A percentile compares a stretch with the other conserved stretches of the same genome.
phyloP scores from a whole-genome alignment of 164 flowering plant species.

The Magnolia officinalis region DNA sequence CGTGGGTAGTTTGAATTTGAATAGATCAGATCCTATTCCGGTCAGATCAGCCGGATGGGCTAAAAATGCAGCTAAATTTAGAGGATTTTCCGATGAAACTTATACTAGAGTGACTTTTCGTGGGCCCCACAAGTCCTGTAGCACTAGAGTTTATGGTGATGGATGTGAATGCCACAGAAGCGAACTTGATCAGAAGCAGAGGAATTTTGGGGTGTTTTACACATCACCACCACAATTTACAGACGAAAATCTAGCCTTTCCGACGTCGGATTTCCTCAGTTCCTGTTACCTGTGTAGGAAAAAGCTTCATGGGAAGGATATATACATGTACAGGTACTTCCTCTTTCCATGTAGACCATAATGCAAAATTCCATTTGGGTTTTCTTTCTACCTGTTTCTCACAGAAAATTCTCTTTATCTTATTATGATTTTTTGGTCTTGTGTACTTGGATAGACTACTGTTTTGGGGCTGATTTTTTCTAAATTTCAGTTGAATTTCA shows the following conservation, averaged over 20 bases:
- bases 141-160: constrained; percentile 34
- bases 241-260: neutral
- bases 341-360: no score
- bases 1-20: constrained; percentile 21
- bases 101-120: constrained; percentile 43
- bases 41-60: constrained; percentile 17
- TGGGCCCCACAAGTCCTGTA: constrained; percentile 29
- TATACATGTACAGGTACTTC: constrained; percentile 16
- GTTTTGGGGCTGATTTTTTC: no score
- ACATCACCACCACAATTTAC: constrained; percentile 6
- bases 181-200: neutral
- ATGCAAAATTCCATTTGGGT: no score
- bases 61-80: constrained; percentile 5
- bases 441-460: no score
- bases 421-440: no score
- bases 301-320: constrained; percentile 12
- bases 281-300: constrained; percentile 9
- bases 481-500: no score
- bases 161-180: constrained; percentile 9
- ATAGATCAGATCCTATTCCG: constrained; percentile 37
- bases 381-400: no score
- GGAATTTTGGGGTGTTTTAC: constrained; percentile 2
- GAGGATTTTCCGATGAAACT: constrained; percentile 20
- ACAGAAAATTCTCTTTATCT: no score
- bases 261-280: constrained; percentile 8